Conservation (phyloP, 78 protist genomes). For the Speleostelium caveatum region DNA sequence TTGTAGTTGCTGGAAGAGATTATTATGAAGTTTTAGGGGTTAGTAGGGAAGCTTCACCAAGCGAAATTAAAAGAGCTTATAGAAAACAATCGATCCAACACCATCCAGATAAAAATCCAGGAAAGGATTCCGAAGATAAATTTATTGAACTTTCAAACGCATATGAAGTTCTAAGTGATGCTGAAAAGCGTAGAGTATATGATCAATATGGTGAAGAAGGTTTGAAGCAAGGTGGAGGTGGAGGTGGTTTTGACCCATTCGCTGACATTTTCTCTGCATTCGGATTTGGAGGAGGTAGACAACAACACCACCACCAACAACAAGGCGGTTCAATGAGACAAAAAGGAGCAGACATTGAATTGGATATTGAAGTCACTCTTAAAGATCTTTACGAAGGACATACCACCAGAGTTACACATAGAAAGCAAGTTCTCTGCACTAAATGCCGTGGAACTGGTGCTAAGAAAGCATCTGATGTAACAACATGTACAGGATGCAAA, state of each 20-base stretch:
- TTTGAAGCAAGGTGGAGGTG: constrained; percentile 74
- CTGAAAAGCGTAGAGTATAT: constrained; percentile 88
- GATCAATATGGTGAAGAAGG: constrained; percentile 96
- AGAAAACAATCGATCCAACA: constrained; percentile 85
- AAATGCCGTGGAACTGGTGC: constrained; percentile 92
- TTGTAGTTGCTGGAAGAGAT: constrained; percentile 65
- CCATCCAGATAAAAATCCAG: constrained; percentile 94
- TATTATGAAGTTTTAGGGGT: constrained; percentile 85
- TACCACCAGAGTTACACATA: constrained; percentile 65
- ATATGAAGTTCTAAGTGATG: constrained; percentile 93
- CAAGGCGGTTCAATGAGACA: constrained; percentile 24
- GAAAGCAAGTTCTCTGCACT: constrained; percentile 77
- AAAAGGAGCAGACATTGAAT: constrained; percentile 79
- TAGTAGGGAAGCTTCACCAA: constrained; percentile 76
- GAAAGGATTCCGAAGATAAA: constrained; percentile 46
- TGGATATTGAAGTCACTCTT: constrained; percentile 82
- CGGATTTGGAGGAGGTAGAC: constrained; percentile 34
- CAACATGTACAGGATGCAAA: constrained; percentile 72
- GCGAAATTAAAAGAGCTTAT: constrained; percentile 88
- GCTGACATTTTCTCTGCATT: constrained; percentile 45
- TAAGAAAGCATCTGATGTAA: constrained; percentile 71
- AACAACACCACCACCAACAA: constrained; percentile 69
- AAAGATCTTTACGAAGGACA: constrained; percentile 87
- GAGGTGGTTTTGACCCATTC: constrained; percentile 73
- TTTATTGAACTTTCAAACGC: constrained; percentile 71